Evolutionary conservation across 106 monocot species (phyloP), one percentile per base, ranked within the genome.

Genomic region (Allium cepa): DNA sequence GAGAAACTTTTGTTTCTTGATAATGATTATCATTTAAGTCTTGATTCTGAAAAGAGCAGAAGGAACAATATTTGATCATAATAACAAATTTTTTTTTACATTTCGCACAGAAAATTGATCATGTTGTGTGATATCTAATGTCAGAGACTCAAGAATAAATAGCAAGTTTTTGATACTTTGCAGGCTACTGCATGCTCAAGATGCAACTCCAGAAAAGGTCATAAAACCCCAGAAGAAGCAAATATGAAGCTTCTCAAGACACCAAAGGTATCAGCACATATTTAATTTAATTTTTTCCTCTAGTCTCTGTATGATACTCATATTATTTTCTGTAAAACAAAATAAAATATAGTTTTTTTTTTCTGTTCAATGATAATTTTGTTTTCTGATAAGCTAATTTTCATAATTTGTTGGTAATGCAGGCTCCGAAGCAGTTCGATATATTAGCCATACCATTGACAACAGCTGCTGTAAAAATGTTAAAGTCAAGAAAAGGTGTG

Each of bases 171-270:
- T 55, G 47, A 56, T 62, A 17, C 46, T 8, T 22, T 75, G 47
- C 69, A 96, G 96, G 91, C 92, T 26, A 82, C 96, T 16, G 96
- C 96, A 50, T 96, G 96, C 69, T 57, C 82, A n/a, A 86, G 75
- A 69, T 96, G 96, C 76, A 96, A 96, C 79, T 84, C 86, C 18
- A 87, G 71, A 75, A 91, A 95, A 79, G 90, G 94, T 6, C 87
- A 83, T 57, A 95, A 88, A 53, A 86, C 85, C 11, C 15, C 84
- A 27, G 88, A 86, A 27, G 84, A 96, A 82, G 81, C 82, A 68
- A 88, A 92, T 52, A 88, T 91, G 88, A 85, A 76, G 58, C 69
- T 96, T 52, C 74, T 79, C 6, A 90, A 88, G 73, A 78, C 59
- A 17, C 91, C 91, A 1, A 96, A 86, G 88, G 96, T 91, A 7